These are phyloP conservation scores for Podospora anserina DNA, from an alignment of 495 filamentous ascomycete genomes.

Conservation along the genomic window DNA sequence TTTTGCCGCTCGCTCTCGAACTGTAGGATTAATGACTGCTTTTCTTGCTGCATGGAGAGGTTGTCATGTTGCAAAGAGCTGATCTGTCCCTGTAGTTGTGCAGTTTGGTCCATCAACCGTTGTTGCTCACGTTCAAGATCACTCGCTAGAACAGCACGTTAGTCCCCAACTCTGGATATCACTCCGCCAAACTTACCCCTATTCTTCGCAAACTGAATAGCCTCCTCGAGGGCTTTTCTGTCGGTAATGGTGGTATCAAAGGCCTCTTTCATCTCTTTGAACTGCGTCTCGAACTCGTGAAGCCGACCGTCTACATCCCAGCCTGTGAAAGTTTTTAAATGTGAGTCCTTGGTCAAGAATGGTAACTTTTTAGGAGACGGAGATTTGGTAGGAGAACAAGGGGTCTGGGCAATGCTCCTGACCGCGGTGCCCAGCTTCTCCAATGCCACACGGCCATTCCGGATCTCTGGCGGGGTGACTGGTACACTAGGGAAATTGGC, in stretches of 20 bases:
- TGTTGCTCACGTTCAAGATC: constrained; percentile 62
- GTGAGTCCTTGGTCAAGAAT: constrained; percentile 73
- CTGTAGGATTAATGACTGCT: constrained; percentile 27
- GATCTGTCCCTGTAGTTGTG: constrained; percentile 56
- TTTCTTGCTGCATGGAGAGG: constrained; percentile 50
- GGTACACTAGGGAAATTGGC: constrained; percentile 12
- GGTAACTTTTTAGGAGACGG: constrained; percentile 41
- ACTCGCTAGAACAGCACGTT: constrained; percentile 47
- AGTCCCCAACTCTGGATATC: constrained; percentile 10
- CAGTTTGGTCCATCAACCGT: constrained; percentile 55
- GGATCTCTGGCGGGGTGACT: constrained; percentile 18
- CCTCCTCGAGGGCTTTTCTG: constrained; percentile 62
- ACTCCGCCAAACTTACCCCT: constrained; percentile 56
- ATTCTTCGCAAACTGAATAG: constrained; percentile 65
- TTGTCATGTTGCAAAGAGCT: constrained; percentile 56
- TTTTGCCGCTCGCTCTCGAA: constrained; percentile 33
- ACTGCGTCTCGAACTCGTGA: constrained; percentile 62
- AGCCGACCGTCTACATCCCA: constrained; percentile 70
- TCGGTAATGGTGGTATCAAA: constrained; percentile 60
- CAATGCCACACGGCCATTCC: constrained; percentile 13
- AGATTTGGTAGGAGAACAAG: constrained; percentile 26
- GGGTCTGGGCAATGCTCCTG: constrained; percentile 20
- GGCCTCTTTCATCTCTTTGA: constrained; percentile 56
- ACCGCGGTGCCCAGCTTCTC: constrained; percentile 22
- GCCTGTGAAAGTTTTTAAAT: constrained; percentile 55